Evolutionary conservation across 192 early-diverging fungal species (phyloP).

Genomic region (Entophlyctis luteolus): DNA sequence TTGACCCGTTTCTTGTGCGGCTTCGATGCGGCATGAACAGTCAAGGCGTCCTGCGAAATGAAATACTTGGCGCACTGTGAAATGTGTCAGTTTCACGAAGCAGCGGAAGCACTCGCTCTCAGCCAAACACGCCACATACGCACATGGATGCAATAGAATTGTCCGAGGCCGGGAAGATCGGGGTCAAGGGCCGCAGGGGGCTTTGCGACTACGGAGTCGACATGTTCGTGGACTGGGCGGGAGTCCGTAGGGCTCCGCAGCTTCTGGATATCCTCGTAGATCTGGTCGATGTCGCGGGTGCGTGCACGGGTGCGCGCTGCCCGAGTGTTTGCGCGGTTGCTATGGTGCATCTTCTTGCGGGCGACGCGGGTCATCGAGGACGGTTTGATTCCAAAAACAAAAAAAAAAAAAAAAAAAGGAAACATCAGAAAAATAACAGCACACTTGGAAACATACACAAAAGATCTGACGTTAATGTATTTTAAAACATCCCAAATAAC

Average conservation of each 20-base stretch:
- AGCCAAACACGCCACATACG: background rate
- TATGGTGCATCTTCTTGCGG: conserved; percentile 38
- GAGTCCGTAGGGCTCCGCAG: conserved; percentile 41
- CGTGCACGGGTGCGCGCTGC: conserved; percentile 78
- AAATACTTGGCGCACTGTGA: conserved; percentile 66
- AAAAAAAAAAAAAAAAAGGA: conserved; percentile 6
- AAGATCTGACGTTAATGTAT: too few species aligned
- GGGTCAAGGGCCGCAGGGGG: conserved; percentile 44
- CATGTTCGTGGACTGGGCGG: background rate
- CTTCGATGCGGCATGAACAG: conserved; percentile 71
- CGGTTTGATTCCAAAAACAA: background rate
- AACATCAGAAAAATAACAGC: too few species aligned
- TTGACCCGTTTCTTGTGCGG: conserved; percentile 87
- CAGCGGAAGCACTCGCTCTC: background rate
- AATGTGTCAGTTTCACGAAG: background rate
- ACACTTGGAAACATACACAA: too few species aligned
- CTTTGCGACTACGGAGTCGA: too few species aligned
- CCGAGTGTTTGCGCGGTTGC: conserved; percentile 76
- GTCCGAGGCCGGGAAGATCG: conserved; percentile 86
- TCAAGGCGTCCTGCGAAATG: conserved; percentile 56
- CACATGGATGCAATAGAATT: conserved; percentile 82
- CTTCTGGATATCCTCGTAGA: conserved; percentile 77
- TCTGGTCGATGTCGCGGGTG: conserved; percentile 91
- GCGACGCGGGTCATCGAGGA: background rate
- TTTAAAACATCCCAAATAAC: too few species aligned